Conservation (phyloP, 1,284 basidiomycete genomes). For the Ganoderma sp. region DNA sequence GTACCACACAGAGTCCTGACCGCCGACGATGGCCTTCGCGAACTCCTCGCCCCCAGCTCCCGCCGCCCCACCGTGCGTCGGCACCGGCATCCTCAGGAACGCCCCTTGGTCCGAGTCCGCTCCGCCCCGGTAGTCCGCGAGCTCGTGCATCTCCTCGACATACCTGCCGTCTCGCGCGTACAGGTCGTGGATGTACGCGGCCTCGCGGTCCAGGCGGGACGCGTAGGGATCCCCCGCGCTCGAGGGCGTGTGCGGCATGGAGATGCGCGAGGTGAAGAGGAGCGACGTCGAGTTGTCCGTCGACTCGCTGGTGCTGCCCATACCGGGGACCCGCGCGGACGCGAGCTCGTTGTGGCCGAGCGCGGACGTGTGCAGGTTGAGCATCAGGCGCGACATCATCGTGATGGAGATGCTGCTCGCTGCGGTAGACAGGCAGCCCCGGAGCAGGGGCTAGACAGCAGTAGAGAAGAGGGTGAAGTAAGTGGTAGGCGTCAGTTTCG, state of each 20-base stretch:
- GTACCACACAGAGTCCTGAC: neutral
- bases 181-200: slow-evolving; percentile 25
- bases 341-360: slow-evolving; percentile 15
- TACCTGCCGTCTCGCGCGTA: slow-evolving; percentile 6
- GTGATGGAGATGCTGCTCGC: slow-evolving; percentile 44
- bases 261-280: slow-evolving; percentile 39
- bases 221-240: slow-evolving; percentile 14
- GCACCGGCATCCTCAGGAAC: slow-evolving; percentile 1
- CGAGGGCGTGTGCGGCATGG: slow-evolving; percentile 23
- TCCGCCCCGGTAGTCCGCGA: slow-evolving; percentile 12
- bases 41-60: neutral
- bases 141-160: slow-evolving; percentile 30
- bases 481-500: neutral
- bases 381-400: slow-evolving; percentile 47
- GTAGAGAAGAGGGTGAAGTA: neutral
- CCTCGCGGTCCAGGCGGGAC: slow-evolving; percentile 17
- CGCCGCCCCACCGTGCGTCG: neutral
- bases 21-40: slow-evolving; percentile 1
- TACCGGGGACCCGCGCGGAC: slow-evolving; percentile 18
- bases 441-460: slow-evolving; percentile 37
- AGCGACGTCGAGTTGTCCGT: slow-evolving; percentile 34
- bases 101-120: neutral
- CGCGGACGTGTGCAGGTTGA: slow-evolving; percentile 41
- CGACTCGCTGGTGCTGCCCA: slow-evolving; percentile 26
- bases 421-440: slow-evolving; percentile 39